Conservation (phyloP, 371 early-diverging fungal species). For the Funneliformis caledonium region DNA sequence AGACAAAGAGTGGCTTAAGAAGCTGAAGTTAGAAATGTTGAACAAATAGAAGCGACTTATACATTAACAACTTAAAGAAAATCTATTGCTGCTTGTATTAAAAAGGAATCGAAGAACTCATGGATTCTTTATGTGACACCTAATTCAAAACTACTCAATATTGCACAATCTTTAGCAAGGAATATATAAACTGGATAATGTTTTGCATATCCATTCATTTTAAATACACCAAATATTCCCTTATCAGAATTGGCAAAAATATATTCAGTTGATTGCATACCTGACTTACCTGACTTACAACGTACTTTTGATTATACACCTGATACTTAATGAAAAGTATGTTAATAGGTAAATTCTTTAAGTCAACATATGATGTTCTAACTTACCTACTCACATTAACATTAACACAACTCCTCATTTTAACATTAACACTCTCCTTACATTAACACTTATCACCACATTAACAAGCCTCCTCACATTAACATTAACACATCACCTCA, state of each 20-base stretch:
- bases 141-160: slow-evolving; percentile 81
- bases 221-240: slow-evolving; percentile 38
- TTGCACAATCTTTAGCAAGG: slow-evolving; percentile 65
- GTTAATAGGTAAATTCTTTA: too few relatives aligned
- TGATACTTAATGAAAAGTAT: too few relatives aligned
- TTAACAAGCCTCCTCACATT: too few relatives aligned
- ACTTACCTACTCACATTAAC: too few relatives aligned
- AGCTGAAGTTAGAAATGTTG: not conserved
- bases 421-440: too few relatives aligned
- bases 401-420: too few relatives aligned
- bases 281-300: too few relatives aligned
- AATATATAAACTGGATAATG: slow-evolving; percentile 67
- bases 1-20: slow-evolving; percentile 32
- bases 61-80: not conserved
- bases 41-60: not conserved
- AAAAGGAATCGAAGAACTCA: not conserved
- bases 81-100: slow-evolving; percentile 17
- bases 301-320: not conserved
- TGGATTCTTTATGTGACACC: slow-evolving; percentile 65
- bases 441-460: too few relatives aligned
- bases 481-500: too few relatives aligned
- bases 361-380: too few relatives aligned
- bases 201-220: slow-evolving; percentile 51
- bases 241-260: not conserved
- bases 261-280: too few relatives aligned